A percentile compares a stretch with the other conserved stretches of the same genome.
These are phyloP conservation scores for Sclerotinia borealis DNA, from an alignment of 2,329 filamentous ascomycete genomes.

Conservation along the genomic window DNA sequence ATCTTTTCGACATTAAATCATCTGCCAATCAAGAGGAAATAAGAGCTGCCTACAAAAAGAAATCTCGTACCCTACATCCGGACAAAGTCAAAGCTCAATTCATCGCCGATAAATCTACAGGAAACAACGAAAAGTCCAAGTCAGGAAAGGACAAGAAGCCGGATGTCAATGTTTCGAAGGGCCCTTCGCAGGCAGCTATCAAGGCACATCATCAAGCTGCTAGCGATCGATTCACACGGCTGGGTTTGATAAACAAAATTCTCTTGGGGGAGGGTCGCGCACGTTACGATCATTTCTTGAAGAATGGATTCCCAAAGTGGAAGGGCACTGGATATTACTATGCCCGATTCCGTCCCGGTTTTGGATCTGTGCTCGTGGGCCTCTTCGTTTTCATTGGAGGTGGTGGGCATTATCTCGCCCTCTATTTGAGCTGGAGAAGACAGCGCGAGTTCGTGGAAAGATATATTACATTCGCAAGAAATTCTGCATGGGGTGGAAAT, in stretches of 20 bases:
- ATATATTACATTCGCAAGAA: conserved; percentile 84
- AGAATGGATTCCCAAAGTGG: conserved; percentile 92
- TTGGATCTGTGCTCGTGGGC: conserved; percentile 77
- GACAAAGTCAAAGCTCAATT: conserved; percentile 92
- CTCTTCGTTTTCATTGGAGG: conserved; percentile 80
- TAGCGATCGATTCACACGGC: conserved; percentile 73
- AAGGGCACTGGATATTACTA: conserved; percentile 99
- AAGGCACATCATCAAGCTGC: conserved; percentile 74
- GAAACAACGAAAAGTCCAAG: conserved; percentile 42
- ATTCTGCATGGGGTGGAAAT: conserved; percentile 78
- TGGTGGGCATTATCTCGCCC: conserved; percentile 75
- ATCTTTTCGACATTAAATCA: conserved; percentile 73
- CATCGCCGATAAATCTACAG: conserved; percentile 56
- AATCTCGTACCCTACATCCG: conserved; percentile 75
- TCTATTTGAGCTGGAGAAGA: conserved; percentile 82
- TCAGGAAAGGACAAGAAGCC: conserved; percentile 49
- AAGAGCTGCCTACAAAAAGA: conserved; percentile 89
- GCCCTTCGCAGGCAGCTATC: conserved; percentile 68
- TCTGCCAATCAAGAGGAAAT: conserved; percentile 79
- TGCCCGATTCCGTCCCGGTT: conserved; percentile 81
- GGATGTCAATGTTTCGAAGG: conserved; percentile 61
- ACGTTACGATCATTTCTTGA: conserved; percentile 90
- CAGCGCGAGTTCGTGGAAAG: conserved; percentile 86
- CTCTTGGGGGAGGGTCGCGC: conserved; percentile 74
- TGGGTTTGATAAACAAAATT: conserved; percentile 80